Percentiles rank a stretch among this genome's conserved stretches.
These are phyloP conservation scores for Lasiodiplodia citricola DNA, from an alignment of 2,329 filamentous ascomycete genomes.

Conservation along the genomic window DNA sequence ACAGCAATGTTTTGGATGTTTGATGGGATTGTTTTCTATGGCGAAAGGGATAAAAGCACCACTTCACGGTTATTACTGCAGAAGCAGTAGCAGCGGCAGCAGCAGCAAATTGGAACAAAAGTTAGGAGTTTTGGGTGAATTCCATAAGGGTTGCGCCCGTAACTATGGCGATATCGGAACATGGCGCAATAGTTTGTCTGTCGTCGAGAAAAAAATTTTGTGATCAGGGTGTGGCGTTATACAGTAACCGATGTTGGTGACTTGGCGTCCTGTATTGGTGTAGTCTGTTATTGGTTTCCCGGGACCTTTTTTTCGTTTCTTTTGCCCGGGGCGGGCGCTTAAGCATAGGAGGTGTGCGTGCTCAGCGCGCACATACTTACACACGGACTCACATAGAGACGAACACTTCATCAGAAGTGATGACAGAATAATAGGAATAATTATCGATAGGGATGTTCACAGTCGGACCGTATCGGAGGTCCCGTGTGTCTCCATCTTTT, in stretches of 20 bases:
- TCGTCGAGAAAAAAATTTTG: not conserved
- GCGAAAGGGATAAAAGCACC: not conserved
- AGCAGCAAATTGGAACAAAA: not conserved
- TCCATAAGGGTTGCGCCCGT: not conserved
- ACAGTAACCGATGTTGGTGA: not conserved
- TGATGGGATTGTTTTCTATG: not conserved
- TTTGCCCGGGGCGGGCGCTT: not conserved
- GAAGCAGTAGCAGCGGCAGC: not conserved
- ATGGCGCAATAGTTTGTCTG: not conserved
- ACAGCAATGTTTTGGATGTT: not conserved
- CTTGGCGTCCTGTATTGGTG: constrained; percentile 3
- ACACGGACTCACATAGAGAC: not conserved
- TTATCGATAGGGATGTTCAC: not conserved
- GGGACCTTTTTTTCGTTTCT: not conserved
- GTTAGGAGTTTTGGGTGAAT: not conserved
- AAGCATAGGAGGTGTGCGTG: not conserved
- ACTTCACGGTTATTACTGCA: not conserved
- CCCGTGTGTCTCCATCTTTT: not conserved
- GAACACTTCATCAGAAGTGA: not conserved
- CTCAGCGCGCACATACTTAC: not conserved
- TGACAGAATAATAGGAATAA: not conserved
- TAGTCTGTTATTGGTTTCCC: not conserved
- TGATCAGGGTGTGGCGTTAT: constrained; percentile 2
- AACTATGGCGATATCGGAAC: not conserved
- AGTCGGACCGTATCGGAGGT: not conserved